These are phyloP conservation scores for Talaromyces proteolyticus DNA, from an alignment of 495 filamentous ascomycete species.

Conservation along the genomic window DNA sequence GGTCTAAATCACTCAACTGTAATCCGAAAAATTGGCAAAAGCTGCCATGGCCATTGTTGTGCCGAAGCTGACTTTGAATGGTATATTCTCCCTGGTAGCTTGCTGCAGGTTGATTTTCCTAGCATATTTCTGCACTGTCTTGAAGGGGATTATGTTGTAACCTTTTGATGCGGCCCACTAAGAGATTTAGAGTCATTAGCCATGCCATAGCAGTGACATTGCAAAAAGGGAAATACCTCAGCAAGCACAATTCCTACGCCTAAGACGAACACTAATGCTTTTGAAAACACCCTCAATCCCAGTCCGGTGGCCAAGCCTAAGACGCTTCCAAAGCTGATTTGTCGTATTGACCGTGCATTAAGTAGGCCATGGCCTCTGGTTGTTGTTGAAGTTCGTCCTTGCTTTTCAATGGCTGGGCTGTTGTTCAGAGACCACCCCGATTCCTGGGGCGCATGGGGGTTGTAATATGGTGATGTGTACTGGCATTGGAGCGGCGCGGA, in stretches of 20 bases:
- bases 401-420: conserved; percentile 20
- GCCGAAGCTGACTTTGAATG: conserved; percentile 77
- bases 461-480: conserved; percentile 23
- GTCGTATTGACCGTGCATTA: conserved; percentile 48
- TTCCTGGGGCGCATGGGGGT: conserved; percentile 14
- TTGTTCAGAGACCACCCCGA: conserved; percentile 21
- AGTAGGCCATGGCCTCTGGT: conserved; percentile 16
- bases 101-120: conserved; percentile 50
- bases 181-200: background rate
- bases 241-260: conserved; percentile 64
- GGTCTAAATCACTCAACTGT: too few relatives aligned
- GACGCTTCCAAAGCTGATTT: conserved; percentile 66
- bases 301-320: conserved; percentile 65
- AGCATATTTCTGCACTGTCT: conserved; percentile 52
- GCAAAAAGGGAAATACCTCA: conserved; percentile 49
- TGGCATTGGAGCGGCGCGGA: conserved; percentile 33
- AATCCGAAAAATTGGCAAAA: conserved; percentile 48
- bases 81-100: conserved; percentile 58
- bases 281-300: conserved; percentile 68
- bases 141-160: conserved; percentile 62
- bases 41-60: conserved; percentile 71
- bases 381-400: conserved; percentile 14
- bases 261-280: conserved; percentile 63
- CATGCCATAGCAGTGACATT: background rate
- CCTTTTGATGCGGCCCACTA: conserved; percentile 70